Percentiles rank a stretch among this genome's conserved stretches.
Conservation (phyloP, 768 basidiomycete genomes). For the Favolaschia claudopus region DNA sequence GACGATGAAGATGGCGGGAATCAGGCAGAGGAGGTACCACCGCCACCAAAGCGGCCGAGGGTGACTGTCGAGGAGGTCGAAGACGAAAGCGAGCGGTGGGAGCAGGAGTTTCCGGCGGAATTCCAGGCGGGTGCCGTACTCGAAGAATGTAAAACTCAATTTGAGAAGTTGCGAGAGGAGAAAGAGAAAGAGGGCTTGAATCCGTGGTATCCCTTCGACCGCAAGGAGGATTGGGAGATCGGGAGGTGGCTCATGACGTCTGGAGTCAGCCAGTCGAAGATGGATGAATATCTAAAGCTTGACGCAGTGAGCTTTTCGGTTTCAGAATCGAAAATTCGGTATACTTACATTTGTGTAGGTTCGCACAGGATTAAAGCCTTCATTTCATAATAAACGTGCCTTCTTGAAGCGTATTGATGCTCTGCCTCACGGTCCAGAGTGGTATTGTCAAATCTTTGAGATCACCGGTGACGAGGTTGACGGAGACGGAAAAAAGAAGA, state of each 20-base stretch:
- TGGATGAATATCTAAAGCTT: slow-evolving; percentile 39
- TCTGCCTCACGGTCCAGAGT: slow-evolving; percentile 28
- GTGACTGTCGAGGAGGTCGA: slow-evolving; percentile 5
- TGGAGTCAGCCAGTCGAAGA: slow-evolving; percentile 34
- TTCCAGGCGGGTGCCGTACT: background rate
- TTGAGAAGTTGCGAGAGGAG: slow-evolving; percentile 16
- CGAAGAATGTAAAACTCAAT: slow-evolving; percentile 11
- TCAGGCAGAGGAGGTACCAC: no score
- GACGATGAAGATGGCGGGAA: no score
- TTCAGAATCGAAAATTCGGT: background rate
- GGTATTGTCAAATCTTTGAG: slow-evolving; percentile 29
- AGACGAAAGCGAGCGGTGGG: background rate
- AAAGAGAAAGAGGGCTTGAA: slow-evolving; percentile 19
- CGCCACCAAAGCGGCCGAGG: background rate
- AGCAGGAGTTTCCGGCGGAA: background rate
- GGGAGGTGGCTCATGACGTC: slow-evolving; percentile 39
- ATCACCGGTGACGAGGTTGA: slow-evolving; percentile 27
- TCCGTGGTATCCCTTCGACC: slow-evolving; percentile 36
- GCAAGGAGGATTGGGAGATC: slow-evolving; percentile 40
- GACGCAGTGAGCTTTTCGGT: slow-evolving; percentile 6
- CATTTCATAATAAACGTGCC: slow-evolving; percentile 11
- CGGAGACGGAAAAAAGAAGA: slow-evolving; percentile 1
- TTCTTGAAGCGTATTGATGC: slow-evolving; percentile 32
- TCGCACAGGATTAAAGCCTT: slow-evolving; percentile 1
- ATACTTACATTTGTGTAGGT: background rate